Evolutionary conservation across 73 alveolate species (phyloP), one percentile per base, ranked within the genome.

Genomic region (Paraurostyla sp.): DNA sequence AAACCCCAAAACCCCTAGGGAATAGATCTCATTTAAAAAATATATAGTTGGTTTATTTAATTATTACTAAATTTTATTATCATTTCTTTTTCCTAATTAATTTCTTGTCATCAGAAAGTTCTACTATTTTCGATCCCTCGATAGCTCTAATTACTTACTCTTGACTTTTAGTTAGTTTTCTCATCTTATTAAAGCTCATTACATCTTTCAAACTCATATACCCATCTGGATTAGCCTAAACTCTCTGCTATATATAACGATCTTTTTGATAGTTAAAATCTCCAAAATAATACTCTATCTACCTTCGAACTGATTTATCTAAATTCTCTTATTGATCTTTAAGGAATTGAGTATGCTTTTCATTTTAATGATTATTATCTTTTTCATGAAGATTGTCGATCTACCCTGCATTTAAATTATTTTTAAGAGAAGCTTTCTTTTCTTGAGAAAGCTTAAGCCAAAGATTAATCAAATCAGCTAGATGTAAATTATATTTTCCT

Each of bases 261-360:
- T 85, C 93, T 57, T 69, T 69, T 7, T 43, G 54, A 69, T 85
- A 85, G 71, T 85, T 85, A 45, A 71, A 27, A 71, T 85, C 88
- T 2, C 93, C 82, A 49, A 85, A 85, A 48, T 85, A 85, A 50
- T 71, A 85, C 81, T 85, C 93, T 82, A 85, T 85, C 36, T 85
- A 65, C 4, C 65, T 36, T 50, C 36, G n/a, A 11, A 85, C 71
- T 20, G 82, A 32, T 36, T 71, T 33, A 48, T 46, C 88, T 18
- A 49, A 33, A 45, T 68, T 85, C 13, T 71, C 54, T 33, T 60
- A 25, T 29, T 85, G 82, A 25, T 69, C 46, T 4, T 29, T 43
- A 11, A 29, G 20, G 51, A 48, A 85, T 0, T 48, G 45, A 9
- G 41, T 15, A 13, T 68, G 16, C 42, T 23, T 54, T 13, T 80